Conservation (phyloP, 2,329 filamentous ascomycete species). For the Penicillium sp. region DNA sequence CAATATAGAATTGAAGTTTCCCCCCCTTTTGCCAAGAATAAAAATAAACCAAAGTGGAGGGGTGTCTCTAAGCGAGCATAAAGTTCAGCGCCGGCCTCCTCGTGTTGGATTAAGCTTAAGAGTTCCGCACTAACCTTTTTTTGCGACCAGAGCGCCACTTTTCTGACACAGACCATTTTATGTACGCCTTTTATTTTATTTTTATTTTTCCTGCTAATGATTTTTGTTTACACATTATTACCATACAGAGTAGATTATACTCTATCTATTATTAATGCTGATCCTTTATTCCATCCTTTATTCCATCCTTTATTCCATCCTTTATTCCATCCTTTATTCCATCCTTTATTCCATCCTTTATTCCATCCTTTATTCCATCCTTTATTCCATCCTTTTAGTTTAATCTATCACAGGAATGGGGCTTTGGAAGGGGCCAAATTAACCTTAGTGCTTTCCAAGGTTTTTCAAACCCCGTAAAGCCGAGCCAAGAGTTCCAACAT, state of each 20-base stretch:
- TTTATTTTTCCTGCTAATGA: not conserved
- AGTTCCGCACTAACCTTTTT: conserved; percentile 31
- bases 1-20: conserved; percentile 8
- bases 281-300: too few species aligned
- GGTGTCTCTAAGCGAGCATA: conserved; percentile 30
- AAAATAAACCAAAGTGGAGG: conserved; percentile 14
- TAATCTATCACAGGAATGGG: conserved; percentile 15
- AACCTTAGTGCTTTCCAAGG: conserved; percentile 15
- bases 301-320: too few species aligned
- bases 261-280: not conserved
- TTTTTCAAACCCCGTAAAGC: conserved; percentile 18
- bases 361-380: too few species aligned
- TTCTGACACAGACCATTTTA: conserved; percentile 18
- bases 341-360: too few species aligned
- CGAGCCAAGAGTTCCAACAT: conserved; percentile 15
- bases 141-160: conserved; percentile 30
- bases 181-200: conserved; percentile 2
- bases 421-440: conserved; percentile 12
- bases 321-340: too few species aligned
- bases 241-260: not conserved
- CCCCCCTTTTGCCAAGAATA: conserved; percentile 11
- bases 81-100: conserved; percentile 28
- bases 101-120: conserved; percentile 41
- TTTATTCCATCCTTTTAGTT: not conserved
- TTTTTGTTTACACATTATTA: not conserved